These are phyloP conservation scores for Monosporascus sp. DNA, from an alignment of 2,329 filamentous ascomycete species.

Conservation along the genomic window DNA sequence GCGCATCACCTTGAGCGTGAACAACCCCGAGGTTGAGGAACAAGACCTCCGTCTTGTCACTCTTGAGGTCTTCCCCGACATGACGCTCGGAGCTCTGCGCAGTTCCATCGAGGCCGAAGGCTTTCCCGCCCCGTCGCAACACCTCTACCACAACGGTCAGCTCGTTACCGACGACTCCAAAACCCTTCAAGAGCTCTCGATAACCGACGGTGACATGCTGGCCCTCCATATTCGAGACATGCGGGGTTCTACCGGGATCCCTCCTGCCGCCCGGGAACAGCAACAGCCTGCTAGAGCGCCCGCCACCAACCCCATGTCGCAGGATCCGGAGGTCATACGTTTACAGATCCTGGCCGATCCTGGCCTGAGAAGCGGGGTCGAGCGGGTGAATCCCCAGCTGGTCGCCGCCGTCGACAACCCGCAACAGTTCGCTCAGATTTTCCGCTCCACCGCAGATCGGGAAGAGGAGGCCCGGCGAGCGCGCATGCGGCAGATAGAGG, in stretches of 20 bases:
- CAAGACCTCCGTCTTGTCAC: constrained; percentile 56
- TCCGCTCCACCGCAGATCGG: constrained; percentile 60
- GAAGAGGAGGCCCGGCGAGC: constrained; percentile 69
- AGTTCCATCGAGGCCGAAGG: constrained; percentile 80
- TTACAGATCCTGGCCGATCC: constrained; percentile 79
- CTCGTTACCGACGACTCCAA: constrained; percentile 71
- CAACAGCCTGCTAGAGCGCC: constrained; percentile 26
- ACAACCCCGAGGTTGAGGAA: constrained; percentile 57
- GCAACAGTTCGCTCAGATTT: constrained; percentile 67
- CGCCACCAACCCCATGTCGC: constrained; percentile 28
- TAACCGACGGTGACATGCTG: constrained; percentile 88
- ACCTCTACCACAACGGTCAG: constrained; percentile 85
- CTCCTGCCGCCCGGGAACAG: constrained; percentile 29
- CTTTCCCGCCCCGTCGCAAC: constrained; percentile 67
- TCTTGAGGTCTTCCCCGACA: constrained; percentile 63
- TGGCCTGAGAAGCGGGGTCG: constrained; percentile 62
- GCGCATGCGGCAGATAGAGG: constrained; percentile 75
- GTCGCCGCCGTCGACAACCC: constrained; percentile 72
- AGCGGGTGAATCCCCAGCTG: constrained; percentile 69
- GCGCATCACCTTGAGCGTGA: constrained; percentile 70
- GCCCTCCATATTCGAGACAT: constrained; percentile 71
- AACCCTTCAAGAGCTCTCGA: constrained; percentile 74
- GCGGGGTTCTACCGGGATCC: constrained; percentile 40
- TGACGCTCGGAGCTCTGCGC: constrained; percentile 79
- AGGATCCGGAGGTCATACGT: constrained; percentile 76